A percentile compares a stretch with the other conserved stretches of the same genome.
phyloP scores from a whole-genome alignment of 495 filamentous ascomycete genomes.

The Penicillium paxilli region DNA sequence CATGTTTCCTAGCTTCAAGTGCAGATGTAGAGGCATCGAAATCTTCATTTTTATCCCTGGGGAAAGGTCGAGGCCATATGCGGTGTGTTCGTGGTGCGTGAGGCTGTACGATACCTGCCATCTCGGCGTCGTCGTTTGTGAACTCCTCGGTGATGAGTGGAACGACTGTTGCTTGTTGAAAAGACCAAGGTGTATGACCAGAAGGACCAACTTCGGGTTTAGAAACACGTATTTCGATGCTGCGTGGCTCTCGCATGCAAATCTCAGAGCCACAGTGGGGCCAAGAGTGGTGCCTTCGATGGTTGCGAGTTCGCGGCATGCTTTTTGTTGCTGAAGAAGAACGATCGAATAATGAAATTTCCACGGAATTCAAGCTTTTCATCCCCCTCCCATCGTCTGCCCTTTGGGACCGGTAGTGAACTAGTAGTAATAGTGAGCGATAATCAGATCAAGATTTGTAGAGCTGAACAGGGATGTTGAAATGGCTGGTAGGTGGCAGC shows the following conservation, averaged over 20 bases:
- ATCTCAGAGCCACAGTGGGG: constrained; percentile 35
- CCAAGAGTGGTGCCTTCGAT: constrained; percentile 43
- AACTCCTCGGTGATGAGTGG: constrained; percentile 26
- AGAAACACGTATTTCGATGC: constrained; percentile 11
- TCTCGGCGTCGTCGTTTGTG: constrained; percentile 24
- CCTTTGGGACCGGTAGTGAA: background rate
- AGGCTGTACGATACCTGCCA: constrained; percentile 36
- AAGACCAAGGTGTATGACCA: constrained; percentile 9
- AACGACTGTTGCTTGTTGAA: constrained; percentile 18
- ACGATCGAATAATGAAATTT: background rate
- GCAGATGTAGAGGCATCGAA: constrained; percentile 12
- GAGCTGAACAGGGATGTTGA: background rate
- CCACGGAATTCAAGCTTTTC: background rate
- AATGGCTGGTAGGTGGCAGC: constrained; percentile 3
- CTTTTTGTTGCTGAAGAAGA: background rate
- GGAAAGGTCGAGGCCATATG: constrained; percentile 22
- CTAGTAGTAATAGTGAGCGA: no score
- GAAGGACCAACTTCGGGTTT: background rate
- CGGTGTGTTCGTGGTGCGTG: constrained; percentile 19
- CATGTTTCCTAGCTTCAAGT: constrained; percentile 15
- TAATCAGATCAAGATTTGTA: background rate
- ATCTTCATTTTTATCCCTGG: constrained; percentile 1
- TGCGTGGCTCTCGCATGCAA: constrained; percentile 21
- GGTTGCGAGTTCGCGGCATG: constrained; percentile 34
- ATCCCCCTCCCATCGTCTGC: constrained; percentile 7